Base-by-base conservation (phyloP, 2,329 filamentous ascomycete genomes). In the Chaetomium sp. region DNA sequence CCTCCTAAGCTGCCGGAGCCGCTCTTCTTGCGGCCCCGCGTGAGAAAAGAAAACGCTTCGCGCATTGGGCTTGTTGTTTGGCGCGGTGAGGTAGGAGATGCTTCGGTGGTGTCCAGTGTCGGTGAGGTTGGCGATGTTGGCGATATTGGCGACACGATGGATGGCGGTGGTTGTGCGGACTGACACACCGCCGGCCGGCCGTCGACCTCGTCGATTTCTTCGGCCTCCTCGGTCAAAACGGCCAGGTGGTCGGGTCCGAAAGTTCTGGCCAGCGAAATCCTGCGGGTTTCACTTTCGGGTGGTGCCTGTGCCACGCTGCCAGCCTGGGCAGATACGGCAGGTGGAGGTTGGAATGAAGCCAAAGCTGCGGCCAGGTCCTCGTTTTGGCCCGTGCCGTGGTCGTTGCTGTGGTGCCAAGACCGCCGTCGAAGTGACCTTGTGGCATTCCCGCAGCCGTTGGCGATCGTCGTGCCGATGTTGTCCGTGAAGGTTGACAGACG, bases 21-120 rank as follows among this genome's bases (percentile, higher is more conserved):
- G 19, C 69, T 72, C 55, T 70, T 70, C 59, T 71, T 75, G 58
- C 73, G 71, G 34, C 69, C 66, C 56, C 72, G 72, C 14, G 73
- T 70, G 46, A 81, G 66, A 51, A 77, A 71, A 12, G 73, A 68
- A 52, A 81, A 72, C 64, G 75, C 79, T 57, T 77, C 76, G 49
- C 80, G 68, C 35, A 79, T 69, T 14, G 74, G 73, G 44, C 72
- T 72, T 59, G 64, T 72, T 52, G 51, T 51, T 33, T 46, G 47
- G 40, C 36, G 53, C 12, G 53, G 53, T 42, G 55, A 35, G 56
- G 45, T 51, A 35, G 58, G 51, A 12, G 19, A 27, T 27, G 19
- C 2, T 27, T 27, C 19, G 19, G 19, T 27, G 19, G 19, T 27
- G 19, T 27, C 19, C 19, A 27, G 19, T 27, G 19, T 27, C 19